These are phyloP conservation scores for Mariannaea sp. DNA, from an alignment of 2,329 filamentous ascomycete species.

Conservation along the genomic window DNA sequence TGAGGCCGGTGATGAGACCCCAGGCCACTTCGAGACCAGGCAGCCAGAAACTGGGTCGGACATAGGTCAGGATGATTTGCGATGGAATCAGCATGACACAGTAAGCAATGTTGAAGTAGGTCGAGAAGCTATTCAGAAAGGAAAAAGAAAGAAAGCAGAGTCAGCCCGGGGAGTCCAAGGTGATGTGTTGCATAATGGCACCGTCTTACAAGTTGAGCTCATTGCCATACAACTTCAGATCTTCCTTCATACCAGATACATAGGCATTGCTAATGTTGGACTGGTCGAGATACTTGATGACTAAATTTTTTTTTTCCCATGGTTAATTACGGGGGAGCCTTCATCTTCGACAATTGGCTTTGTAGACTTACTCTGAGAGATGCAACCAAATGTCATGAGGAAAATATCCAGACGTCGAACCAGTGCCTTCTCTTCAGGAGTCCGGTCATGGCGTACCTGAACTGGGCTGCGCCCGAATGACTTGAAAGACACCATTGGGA, in stretches of 20 bases:
- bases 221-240: conserved; percentile 40
- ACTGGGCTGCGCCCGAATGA: not conserved
- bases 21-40: conserved; percentile 43
- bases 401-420: conserved; percentile 19
- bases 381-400: conserved; percentile 17
- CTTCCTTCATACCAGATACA: conserved; percentile 47
- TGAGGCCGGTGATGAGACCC: conserved; percentile 34
- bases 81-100: conserved; percentile 51
- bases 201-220: conserved; percentile 21
- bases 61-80: conserved; percentile 45
- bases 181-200: not conserved
- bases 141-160: too few relatives aligned
- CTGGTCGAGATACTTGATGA: conserved; percentile 40
- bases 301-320: too few relatives aligned
- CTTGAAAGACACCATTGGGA: conserved; percentile 3
- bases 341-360: too few relatives aligned
- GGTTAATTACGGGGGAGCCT: not conserved
- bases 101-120: conserved; percentile 64
- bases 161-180: not conserved
- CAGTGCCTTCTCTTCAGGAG: conserved; percentile 9
- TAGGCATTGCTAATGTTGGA: conserved; percentile 46
- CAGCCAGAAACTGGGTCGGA: conserved; percentile 46
- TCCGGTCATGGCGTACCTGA: conserved; percentile 2
- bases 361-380: conserved; percentile 13
- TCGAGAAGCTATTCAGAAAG: conserved; percentile 43